phyloP scores from a whole-genome alignment of 441 rosid genomes.

The Populus hybrid region DNA sequence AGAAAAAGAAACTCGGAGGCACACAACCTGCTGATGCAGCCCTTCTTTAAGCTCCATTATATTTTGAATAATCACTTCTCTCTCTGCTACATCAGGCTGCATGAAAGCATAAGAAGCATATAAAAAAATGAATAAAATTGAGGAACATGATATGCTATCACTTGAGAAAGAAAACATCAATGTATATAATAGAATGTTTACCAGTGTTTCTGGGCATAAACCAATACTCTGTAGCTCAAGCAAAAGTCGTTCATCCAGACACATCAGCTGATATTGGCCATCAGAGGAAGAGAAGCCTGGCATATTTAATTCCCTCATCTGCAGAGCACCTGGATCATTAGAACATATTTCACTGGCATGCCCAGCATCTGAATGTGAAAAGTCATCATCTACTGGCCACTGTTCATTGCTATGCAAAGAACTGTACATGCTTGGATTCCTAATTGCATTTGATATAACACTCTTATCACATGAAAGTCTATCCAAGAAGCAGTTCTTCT shows the following conservation, averaged over 20 bases:
- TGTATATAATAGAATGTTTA: conserved; percentile 29
- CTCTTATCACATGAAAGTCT: conserved; percentile 62
- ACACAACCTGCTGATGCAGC: conserved; percentile 63
- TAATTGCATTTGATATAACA: conserved; percentile 49
- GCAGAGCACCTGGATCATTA: conserved; percentile 46
- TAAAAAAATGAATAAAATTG: conserved; percentile 15
- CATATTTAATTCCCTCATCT: conserved; percentile 39
- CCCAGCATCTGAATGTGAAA: conserved; percentile 51
- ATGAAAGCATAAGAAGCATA: conserved; percentile 18
- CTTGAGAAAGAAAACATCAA: background rate
- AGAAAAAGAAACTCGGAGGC: background rate
- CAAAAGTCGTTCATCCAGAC: conserved; percentile 70
- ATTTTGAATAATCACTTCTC: conserved; percentile 62
- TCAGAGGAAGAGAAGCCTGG: conserved; percentile 47
- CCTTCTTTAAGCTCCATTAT: conserved; percentile 66
- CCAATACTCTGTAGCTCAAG: conserved; percentile 90
- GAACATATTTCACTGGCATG: conserved; percentile 50
- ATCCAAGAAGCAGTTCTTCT: conserved; percentile 52
- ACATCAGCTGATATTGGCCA: conserved; percentile 63
- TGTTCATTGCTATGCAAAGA: conserved; percentile 61
- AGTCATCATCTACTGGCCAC: conserved; percentile 63
- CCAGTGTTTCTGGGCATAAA: conserved; percentile 78
- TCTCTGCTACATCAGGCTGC: conserved; percentile 94
- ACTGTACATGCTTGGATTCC: conserved; percentile 52
- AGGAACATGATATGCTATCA: background rate